Evolutionary conservation across 352 stramenopile species (phyloP).

Genomic region (Phytophthora macrochlamydospora): DNA sequence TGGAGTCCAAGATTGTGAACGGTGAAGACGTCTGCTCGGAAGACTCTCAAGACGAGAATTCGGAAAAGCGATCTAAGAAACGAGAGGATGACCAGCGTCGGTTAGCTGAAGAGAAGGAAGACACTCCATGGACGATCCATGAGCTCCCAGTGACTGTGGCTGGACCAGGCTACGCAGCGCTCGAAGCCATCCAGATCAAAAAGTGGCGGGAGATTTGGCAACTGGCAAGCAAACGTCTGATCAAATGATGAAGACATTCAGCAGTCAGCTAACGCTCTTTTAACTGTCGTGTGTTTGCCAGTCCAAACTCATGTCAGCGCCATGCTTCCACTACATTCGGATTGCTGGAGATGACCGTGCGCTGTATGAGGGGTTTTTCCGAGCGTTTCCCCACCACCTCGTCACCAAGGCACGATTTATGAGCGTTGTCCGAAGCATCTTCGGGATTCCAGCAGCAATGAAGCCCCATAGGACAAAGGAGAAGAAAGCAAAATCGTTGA

Average conservation of each 20-base stretch:
- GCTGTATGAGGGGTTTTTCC: conserved; percentile 75
- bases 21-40: conserved; percentile 9
- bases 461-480: conserved; percentile 25
- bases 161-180: conserved; percentile 38
- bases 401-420: conserved; percentile 72
- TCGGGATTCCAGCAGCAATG: conserved; percentile 36
- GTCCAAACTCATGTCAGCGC: conserved; percentile 43
- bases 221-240: conserved; percentile 34
- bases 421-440: conserved; percentile 65
- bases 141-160: conserved; percentile 21
- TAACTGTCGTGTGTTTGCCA: conserved; percentile 10
- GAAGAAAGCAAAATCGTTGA: conserved; percentile 4
- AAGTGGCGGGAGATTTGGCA: conserved; percentile 69
- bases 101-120: conserved; percentile 16
- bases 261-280: conserved; percentile 1
- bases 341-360: conserved; percentile 63
- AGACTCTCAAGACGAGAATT: conserved; percentile 6
- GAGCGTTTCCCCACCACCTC: conserved; percentile 68
- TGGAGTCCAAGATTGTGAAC: conserved; percentile 20
- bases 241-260: background rate
- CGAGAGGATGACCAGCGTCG: conserved; percentile 5
- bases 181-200: conserved; percentile 65
- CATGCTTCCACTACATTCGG: conserved; percentile 52
- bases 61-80: conserved; percentile 7
- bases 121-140: conserved; percentile 26